These are phyloP conservation scores for Fusarium euwallaceae DNA, from an alignment of 2,329 filamentous ascomycete genomes.

Conservation along the genomic window DNA sequence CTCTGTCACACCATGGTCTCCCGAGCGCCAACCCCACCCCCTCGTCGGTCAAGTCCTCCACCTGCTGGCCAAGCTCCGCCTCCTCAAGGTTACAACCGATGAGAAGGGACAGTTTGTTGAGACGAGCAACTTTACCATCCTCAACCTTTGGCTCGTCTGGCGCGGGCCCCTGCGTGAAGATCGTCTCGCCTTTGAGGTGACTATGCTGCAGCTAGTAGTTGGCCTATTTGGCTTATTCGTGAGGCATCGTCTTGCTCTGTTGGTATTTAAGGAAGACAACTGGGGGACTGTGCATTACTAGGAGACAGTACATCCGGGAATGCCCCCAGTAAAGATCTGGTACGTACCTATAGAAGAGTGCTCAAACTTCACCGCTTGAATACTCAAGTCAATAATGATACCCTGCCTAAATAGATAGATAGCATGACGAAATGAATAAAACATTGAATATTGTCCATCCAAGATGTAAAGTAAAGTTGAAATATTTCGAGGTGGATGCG, in stretches of 20 bases:
- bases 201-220: slow-evolving; percentile 80
- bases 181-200: slow-evolving; percentile 81
- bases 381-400: slow-evolving; percentile 28
- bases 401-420: background rate
- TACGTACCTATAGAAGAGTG: slow-evolving; percentile 1
- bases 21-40: slow-evolving; percentile 75
- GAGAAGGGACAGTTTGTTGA: slow-evolving; percentile 78
- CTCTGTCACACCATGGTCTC: slow-evolving; percentile 81
- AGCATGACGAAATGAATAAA: background rate
- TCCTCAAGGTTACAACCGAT: slow-evolving; percentile 78
- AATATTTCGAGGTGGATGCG: slow-evolving; percentile 6
- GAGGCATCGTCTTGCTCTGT: slow-evolving; percentile 85
- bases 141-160: slow-evolving; percentile 98
- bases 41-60: slow-evolving; percentile 74
- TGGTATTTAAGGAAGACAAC: slow-evolving; percentile 94
- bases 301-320: background rate
- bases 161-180: slow-evolving; percentile 92
- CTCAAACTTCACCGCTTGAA: background rate
- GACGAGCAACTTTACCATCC: slow-evolving; percentile 89
- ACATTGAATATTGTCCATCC: background rate
- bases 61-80: slow-evolving; percentile 74
- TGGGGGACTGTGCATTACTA: slow-evolving; percentile 57
- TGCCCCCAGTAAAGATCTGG: background rate
- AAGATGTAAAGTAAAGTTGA: background rate
- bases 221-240: slow-evolving; percentile 89